These are phyloP conservation scores for Exserohilum turcica DNA, from an alignment of 2,329 filamentous ascomycete genomes.

Conservation along the genomic window DNA sequence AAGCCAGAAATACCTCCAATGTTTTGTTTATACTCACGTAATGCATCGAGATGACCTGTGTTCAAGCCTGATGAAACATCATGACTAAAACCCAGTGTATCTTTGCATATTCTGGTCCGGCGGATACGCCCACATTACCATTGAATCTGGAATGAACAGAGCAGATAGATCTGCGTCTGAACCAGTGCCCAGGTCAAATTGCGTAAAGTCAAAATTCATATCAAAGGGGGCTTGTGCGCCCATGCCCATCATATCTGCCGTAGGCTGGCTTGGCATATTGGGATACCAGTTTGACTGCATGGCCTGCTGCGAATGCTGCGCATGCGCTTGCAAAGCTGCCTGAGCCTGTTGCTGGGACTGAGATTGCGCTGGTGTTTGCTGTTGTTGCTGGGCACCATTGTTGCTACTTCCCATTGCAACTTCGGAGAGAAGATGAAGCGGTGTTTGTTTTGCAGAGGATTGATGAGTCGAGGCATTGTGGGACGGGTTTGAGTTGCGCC, in stretches of 20 bases:
- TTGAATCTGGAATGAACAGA: slow-evolving; percentile 44
- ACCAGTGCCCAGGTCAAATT: slow-evolving; percentile 44
- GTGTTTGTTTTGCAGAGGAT: slow-evolving; percentile 42
- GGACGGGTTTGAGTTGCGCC: slow-evolving; percentile 22
- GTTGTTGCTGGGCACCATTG: slow-evolving; percentile 16
- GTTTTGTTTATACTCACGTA: background rate
- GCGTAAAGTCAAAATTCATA: slow-evolving; percentile 45
- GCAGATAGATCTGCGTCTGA: slow-evolving; percentile 45
- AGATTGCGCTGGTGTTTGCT: slow-evolving; percentile 21
- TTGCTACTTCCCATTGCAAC: slow-evolving; percentile 47
- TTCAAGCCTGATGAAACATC: no score
- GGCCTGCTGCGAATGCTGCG: slow-evolving; percentile 25
- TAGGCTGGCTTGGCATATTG: slow-evolving; percentile 24
- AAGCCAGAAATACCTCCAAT: background rate
- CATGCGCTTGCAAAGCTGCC: slow-evolving; percentile 32
- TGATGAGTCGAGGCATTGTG: slow-evolving; percentile 27
- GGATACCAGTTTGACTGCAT: slow-evolving; percentile 39
- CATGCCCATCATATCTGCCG: slow-evolving; percentile 35
- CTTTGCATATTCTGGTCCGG: slow-evolving; percentile 20
- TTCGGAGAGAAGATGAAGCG: slow-evolving; percentile 48
- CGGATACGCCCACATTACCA: slow-evolving; percentile 37
- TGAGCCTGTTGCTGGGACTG: slow-evolving; percentile 33
- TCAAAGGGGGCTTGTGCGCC: slow-evolving; percentile 35
- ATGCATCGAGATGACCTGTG: background rate
- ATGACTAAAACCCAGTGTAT: slow-evolving; percentile 20